Evolutionary conservation across 2,329 filamentous ascomycete genomes (phyloP).

Genomic region (Fusarium keratoplasticum): DNA sequence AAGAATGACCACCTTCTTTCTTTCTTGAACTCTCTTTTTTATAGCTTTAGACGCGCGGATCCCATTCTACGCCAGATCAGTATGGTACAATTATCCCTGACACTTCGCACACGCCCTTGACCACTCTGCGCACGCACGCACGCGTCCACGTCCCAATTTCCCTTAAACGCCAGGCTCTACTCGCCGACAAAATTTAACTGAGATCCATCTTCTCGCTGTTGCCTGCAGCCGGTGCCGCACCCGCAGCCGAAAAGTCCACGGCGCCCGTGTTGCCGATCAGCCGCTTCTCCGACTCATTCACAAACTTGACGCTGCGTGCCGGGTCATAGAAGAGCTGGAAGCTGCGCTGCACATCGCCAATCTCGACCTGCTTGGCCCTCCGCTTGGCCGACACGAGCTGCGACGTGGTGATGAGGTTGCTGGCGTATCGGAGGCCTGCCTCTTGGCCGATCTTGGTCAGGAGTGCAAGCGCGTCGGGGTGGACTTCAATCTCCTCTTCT

Average conservation of each 20-base stretch:
- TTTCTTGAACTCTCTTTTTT: constrained; percentile 20
- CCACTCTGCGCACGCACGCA: not conserved
- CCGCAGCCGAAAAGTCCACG: constrained; percentile 73
- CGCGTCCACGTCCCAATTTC: constrained; percentile 29
- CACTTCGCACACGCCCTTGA: constrained; percentile 30
- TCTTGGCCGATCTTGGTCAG: constrained; percentile 97
- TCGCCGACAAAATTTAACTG: constrained; percentile 49
- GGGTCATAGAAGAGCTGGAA: constrained; percentile 96
- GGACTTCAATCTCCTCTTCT: constrained; percentile 95
- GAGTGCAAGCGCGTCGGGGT: constrained; percentile 88
- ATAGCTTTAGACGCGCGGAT: constrained; percentile 21
- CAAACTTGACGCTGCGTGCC: constrained; percentile 87
- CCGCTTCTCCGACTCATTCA: constrained; percentile 88
- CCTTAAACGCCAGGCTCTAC: constrained; percentile 47
- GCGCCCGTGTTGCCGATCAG: constrained; percentile 89
- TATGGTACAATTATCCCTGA: constrained; percentile 46
- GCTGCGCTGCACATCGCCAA: constrained; percentile 92
- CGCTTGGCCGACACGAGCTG: constrained; percentile 89
- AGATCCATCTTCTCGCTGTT: constrained; percentile 60
- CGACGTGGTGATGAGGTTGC: constrained; percentile 95
- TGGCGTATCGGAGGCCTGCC: constrained; percentile 92
- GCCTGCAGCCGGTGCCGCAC: constrained; percentile 26
- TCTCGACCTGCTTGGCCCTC: constrained; percentile 82
- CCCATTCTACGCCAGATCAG: constrained; percentile 44
- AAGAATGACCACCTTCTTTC: constrained; percentile 15